Percentiles rank a stretch among this genome's conserved stretches.
Conservation (phyloP, 1,284 basidiomycete species). For the Pyrrhoderma noxium region DNA sequence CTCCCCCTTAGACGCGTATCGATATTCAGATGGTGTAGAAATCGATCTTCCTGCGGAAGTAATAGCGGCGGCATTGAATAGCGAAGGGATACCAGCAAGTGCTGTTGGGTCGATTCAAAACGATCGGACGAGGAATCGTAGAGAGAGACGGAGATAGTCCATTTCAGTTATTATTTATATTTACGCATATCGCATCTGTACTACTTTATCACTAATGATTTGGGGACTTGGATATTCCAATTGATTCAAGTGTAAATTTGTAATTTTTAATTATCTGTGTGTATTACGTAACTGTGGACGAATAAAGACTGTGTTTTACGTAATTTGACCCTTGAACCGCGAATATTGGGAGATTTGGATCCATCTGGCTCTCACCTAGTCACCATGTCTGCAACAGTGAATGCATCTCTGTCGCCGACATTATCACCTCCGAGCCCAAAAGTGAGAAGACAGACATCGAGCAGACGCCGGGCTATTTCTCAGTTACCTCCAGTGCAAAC, state of each 20-base stretch:
- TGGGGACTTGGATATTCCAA: no score
- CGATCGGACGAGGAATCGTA: slow-evolving; percentile 15
- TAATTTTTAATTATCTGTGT: neutral
- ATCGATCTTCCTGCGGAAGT: slow-evolving; percentile 78
- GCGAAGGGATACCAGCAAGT: slow-evolving; percentile 48
- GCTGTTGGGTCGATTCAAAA: slow-evolving; percentile 34
- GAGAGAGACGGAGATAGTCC: slow-evolving; percentile 14
- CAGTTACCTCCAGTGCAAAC: slow-evolving; percentile 48
- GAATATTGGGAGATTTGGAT: no score
- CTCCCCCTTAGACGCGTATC: slow-evolving; percentile 72
- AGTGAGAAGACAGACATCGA: slow-evolving; percentile 36
- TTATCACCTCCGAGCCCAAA: slow-evolving; percentile 27
- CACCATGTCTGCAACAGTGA: slow-evolving; percentile 23
- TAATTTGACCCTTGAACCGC: neutral
- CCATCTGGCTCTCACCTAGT: no score
- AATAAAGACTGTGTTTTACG: slow-evolving; percentile 1
- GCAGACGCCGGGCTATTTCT: slow-evolving; percentile 47
- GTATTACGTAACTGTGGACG: neutral
- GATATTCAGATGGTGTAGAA: slow-evolving; percentile 74
- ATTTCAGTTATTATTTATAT: neutral
- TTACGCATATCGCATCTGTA: slow-evolving; percentile 7
- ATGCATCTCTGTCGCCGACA: slow-evolving; percentile 29
- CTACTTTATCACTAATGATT: no score
- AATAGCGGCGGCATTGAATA: slow-evolving; percentile 72
- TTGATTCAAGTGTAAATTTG: neutral